phyloP scores from a whole-genome alignment of 2,329 filamentous ascomycete species.

The Mycosphaerella arachidis region DNA sequence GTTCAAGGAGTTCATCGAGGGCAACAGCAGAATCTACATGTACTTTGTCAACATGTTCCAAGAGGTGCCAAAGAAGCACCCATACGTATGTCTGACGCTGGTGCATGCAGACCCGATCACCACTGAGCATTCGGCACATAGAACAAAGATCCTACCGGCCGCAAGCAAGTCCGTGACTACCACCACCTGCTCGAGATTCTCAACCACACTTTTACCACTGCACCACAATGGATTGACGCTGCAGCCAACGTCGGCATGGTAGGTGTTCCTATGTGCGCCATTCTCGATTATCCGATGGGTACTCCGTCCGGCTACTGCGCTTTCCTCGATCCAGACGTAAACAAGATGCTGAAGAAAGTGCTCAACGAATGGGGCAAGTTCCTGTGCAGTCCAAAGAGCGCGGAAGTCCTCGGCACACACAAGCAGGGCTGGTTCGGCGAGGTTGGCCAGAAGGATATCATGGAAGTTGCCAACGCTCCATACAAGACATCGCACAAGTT shows the following conservation, averaged over 20 bases:
- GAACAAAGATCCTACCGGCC: constrained; percentile 55
- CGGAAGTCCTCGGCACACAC: constrained; percentile 36
- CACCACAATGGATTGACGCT: constrained; percentile 40
- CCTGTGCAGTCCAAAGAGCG: constrained; percentile 32
- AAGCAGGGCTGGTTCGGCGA: constrained; percentile 40
- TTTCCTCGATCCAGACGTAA: constrained; percentile 52
- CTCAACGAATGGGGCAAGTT: constrained; percentile 47
- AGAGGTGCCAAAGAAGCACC: constrained; percentile 58
- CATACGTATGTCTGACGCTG: constrained; percentile 44
- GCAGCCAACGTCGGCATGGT: constrained; percentile 43
- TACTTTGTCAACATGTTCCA: constrained; percentile 59
- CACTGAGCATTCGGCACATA: constrained; percentile 34
- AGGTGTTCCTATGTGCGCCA: constrained; percentile 53
- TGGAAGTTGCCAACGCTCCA: constrained; percentile 30
- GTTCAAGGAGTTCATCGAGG: constrained; percentile 63
- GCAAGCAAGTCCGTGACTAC: constrained; percentile 61
- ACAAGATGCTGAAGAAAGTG: constrained; percentile 49
- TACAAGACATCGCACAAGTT: constrained; percentile 27
- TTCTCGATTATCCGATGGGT: constrained; percentile 58
- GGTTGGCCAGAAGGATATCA: constrained; percentile 37
- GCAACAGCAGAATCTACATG: constrained; percentile 60
- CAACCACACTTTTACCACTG: constrained; percentile 50
- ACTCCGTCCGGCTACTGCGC: constrained; percentile 51
- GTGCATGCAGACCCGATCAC: constrained; percentile 55
- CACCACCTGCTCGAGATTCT: constrained; percentile 62